Evolutionary conservation across 371 early-diverging fungal species (phyloP).

Genomic region (Neoconidiobolus thromboides): DNA sequence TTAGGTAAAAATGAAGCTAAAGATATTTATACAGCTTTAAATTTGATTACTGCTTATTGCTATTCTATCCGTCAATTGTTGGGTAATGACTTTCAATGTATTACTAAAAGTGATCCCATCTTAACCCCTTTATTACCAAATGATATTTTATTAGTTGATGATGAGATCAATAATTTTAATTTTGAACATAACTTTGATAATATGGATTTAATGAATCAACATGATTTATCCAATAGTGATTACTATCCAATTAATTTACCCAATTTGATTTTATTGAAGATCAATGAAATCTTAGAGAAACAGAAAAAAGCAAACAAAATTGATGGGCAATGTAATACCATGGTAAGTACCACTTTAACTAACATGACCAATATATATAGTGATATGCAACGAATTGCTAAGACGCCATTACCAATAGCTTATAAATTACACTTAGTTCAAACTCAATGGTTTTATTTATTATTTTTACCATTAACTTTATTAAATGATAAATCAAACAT

Average conservation of each 20-base stretch:
- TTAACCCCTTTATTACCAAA: neutral
- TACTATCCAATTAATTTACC: neutral
- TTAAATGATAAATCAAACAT: constrained; percentile 11
- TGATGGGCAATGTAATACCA: neutral
- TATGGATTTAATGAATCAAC: neutral
- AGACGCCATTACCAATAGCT: constrained; percentile 57
- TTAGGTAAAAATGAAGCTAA: constrained; percentile 24
- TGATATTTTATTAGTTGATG: neutral
- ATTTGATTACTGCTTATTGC: constrained; percentile 46
- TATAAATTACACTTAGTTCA: constrained; percentile 55
- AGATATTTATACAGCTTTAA: constrained; percentile 50
- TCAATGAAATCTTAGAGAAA: neutral
- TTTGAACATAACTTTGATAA: neutral
- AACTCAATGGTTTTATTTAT: constrained; percentile 35
- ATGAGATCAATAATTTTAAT: neutral
- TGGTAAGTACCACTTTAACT: neutral
- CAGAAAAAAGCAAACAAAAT: neutral
- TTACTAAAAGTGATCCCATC: no score
- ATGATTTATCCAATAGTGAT: neutral
- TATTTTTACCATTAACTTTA: constrained; percentile 42
- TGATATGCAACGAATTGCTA: constrained; percentile 37
- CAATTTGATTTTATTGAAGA: neutral
- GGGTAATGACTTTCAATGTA: constrained; percentile 28
- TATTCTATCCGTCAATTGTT: constrained; percentile 49
- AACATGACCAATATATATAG: neutral